Conservation (phyloP, 208 protist species). For the Leishmania martiniquensis region DNA sequence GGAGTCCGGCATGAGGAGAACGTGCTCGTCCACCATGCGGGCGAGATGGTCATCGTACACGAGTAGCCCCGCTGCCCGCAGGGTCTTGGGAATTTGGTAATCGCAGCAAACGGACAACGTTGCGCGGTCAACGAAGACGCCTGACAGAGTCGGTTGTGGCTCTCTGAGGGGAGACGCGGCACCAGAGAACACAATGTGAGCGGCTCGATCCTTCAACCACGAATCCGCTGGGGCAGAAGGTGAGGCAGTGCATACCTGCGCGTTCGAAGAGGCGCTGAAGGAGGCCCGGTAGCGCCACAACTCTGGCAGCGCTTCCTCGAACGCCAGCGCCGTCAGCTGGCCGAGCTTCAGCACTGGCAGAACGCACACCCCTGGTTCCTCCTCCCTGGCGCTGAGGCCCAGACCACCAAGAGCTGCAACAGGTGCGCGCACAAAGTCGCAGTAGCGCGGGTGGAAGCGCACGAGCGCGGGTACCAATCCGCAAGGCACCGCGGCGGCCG, state of each 20-base stretch:
- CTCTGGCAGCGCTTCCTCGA: constrained; percentile 54
- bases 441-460: constrained; percentile 65
- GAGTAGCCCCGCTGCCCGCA: constrained; percentile 66
- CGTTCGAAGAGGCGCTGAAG: neutral
- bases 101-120: constrained; percentile 83
- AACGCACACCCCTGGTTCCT: neutral
- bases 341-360: constrained; percentile 80
- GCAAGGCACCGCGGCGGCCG: neutral
- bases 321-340: constrained; percentile 71
- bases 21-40: constrained; percentile 45
- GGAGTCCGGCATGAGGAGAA: constrained; percentile 45
- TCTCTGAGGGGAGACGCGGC: neutral
- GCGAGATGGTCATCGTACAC: constrained; percentile 57
- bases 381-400: too few species aligned
- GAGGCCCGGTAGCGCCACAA: constrained; percentile 37
- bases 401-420: neutral
- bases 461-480: constrained; percentile 66
- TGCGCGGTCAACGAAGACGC: constrained; percentile 53
- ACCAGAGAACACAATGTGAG: neutral
- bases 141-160: neutral
- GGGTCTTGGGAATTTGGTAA: constrained; percentile 86
- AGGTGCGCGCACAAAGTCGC: constrained; percentile 42
- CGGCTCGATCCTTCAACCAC: constrained; percentile 27
- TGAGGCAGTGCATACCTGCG: too few species aligned
- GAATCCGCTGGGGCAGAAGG: neutral